A percentile compares a stretch with the other conserved stretches of the same genome.
Conservation (phyloP, 768 basidiomycete genomes). For the Nidularia pulvinata region DNA sequence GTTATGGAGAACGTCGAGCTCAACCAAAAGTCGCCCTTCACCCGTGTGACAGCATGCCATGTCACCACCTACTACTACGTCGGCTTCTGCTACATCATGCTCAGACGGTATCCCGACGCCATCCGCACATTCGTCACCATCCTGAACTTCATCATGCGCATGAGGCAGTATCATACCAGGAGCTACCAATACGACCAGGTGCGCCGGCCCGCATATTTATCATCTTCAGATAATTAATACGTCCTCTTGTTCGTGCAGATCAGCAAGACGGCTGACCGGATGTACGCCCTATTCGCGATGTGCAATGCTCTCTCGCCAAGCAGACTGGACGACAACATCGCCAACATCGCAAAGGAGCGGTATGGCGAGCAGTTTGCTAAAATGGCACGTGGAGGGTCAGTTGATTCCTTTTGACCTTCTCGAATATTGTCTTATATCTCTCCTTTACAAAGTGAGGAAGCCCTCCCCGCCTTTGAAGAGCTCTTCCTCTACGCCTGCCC, state of each 20-base stretch:
- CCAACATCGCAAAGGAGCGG: constrained; percentile 89
- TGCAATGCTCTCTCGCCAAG: constrained; percentile 94
- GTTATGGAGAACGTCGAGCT: constrained; percentile 95
- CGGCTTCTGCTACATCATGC: constrained; percentile 96
- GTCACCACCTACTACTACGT: constrained; percentile 95
- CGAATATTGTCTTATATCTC: neutral
- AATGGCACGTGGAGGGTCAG: constrained; percentile 77
- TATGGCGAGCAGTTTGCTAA: constrained; percentile 91
- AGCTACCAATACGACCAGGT: constrained; percentile 95
- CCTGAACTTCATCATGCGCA: constrained; percentile 93
- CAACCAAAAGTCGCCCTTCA: constrained; percentile 91
- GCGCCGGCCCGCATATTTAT: too few relatives aligned
- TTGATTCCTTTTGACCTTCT: neutral
- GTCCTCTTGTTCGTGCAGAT: constrained; percentile 33
- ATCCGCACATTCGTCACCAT: constrained; percentile 92
- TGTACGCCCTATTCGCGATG: constrained; percentile 95
- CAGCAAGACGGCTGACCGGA: constrained; percentile 96
- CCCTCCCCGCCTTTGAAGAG: constrained; percentile 83
- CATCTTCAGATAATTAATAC: too few relatives aligned
- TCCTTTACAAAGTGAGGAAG: constrained; percentile 34
- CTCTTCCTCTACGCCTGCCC: constrained; percentile 95
- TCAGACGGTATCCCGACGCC: constrained; percentile 93
- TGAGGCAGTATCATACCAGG: constrained; percentile 96
- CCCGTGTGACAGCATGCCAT: constrained; percentile 95
- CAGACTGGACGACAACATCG: constrained; percentile 91